Evolutionary conservation across 768 basidiomycete species (phyloP), one percentile per base, ranked within the genome.

Genomic region (Xerocomellus intermedius): DNA sequence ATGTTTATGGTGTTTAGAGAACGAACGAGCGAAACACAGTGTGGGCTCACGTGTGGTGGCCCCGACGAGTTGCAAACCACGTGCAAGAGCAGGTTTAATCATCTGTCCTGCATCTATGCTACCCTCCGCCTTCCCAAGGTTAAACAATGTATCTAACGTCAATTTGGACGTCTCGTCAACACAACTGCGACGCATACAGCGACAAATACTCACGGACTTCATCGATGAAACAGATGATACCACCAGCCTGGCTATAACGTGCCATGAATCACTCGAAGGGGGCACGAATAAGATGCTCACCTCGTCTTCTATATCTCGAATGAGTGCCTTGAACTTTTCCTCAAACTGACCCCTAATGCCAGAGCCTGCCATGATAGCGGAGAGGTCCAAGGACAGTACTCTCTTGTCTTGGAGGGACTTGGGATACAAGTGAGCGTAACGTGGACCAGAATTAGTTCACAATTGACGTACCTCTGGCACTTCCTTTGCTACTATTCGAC

Each of bases 261-360:
- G 46, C 17, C 26, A 56, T 41, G 39, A 42, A 38, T 35, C 13
- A 66, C 58, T 55, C 70, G 54, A 69, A 57, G 35, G 55, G 45
- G 70, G 64, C 39, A 60, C 68, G 48, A 67, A 67, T 35, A 61
- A 67, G 5, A 48, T 48, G 37, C 77, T 44, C 50, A 80, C 84
- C 75, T 92, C 89, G 13, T 85, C 89, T 67, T 94, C 92, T 54
- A 97, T 95, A 64, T 97, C 94, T 26, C 82, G 82, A n/a, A 96
- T 75, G 2, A 97, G 76, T 0, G 85, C 87, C 69, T 95, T 94
- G 80, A 95, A 94, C 62, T 93, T 93, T 69, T 92, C 91, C 62
- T 97, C 94, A 50, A 95, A 95, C 61, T 94, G 90, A 2, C 94
- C 94, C 39, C 94, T 84, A 49, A 96, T 89, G 0, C 93, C 92